A percentile compares a stretch with the other conserved stretches of the same genome.
Evolutionary conservation across 257 asterid species (phyloP).

Genomic region (Lavandula angustifolia): DNA sequence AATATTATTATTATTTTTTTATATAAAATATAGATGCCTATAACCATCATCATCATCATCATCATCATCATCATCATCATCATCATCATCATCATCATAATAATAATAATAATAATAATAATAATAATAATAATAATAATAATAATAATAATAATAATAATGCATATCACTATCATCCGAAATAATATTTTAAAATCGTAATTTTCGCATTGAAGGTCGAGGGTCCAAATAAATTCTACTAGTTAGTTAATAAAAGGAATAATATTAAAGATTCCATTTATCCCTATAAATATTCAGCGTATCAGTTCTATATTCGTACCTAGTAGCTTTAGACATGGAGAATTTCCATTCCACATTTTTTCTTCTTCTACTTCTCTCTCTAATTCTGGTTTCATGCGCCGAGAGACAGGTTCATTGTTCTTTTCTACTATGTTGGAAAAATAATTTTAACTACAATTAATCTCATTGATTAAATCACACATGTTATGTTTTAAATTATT

Average conservation of each 20-base stretch:
- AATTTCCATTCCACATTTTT: conserved; percentile 28
- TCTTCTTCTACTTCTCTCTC: conserved; percentile 43
- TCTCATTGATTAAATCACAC: not conserved
- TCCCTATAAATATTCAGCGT: conserved; percentile 43
- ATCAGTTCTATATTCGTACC: conserved; percentile 31
- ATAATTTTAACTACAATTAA: not conserved
- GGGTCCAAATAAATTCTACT: conserved; percentile 8
- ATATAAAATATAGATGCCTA: not conserved
- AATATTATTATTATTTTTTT: not conserved
- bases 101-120: no score
- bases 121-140: not conserved
- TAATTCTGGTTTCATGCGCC: conserved; percentile 47
- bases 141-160: not conserved
- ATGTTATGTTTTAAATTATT: not conserved
- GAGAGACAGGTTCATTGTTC: conserved; percentile 50
- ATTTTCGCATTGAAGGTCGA: conserved; percentile 6
- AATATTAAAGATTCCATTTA: conserved; percentile 26
- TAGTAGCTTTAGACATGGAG: conserved; percentile 38
- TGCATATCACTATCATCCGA: not conserved
- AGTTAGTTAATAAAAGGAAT: not conserved
- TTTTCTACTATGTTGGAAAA: not conserved
- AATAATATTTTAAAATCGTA: not conserved
- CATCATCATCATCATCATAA: no score
- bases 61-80: no score
- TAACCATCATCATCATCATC: no score